Conservation (phyloP, 352 stramenopile genomes). For the Phytopythium sindhum region DNA sequence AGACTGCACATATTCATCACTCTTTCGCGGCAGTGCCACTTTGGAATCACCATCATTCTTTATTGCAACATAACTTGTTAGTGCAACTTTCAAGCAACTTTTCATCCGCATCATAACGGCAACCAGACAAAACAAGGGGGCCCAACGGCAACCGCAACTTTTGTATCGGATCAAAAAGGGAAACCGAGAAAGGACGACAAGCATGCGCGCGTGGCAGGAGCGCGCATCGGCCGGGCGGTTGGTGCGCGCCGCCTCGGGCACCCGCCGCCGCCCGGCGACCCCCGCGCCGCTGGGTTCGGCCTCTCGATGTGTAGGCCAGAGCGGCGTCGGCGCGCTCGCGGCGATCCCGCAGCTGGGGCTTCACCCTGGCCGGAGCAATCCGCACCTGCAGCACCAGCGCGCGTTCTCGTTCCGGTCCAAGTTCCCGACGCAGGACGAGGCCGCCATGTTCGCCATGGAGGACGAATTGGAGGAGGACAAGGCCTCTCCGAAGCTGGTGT, state of each 20-base stretch:
- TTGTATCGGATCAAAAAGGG: neutral
- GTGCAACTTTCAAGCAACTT: constrained; percentile 6
- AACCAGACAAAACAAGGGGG: neutral
- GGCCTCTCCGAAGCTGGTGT: constrained; percentile 53
- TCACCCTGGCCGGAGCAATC: too few species aligned
- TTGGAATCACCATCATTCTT: neutral
- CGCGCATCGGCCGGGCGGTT: constrained; percentile 3
- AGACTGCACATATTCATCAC: constrained; percentile 2
- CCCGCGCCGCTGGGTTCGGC: neutral
- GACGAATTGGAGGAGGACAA: constrained; percentile 27
- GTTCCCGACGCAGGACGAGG: constrained; percentile 56
- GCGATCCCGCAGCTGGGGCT: neutral
- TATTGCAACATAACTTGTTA: neutral
- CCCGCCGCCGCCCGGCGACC: neutral
- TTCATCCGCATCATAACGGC: neutral
- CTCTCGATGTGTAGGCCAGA: constrained; percentile 10
- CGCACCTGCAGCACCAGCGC: constrained; percentile 6
- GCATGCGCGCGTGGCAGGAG: constrained; percentile 4
- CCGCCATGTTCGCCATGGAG: constrained; percentile 32
- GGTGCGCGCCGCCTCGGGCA: neutral
- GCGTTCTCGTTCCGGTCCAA: constrained; percentile 46
- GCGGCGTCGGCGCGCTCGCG: constrained; percentile 4
- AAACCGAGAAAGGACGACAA: neutral
- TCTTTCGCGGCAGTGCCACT: neutral
- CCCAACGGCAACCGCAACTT: neutral